These are phyloP conservation scores for Silybum marianum DNA, from an alignment of 129 eudicot genomes.

Conservation along the genomic window DNA sequence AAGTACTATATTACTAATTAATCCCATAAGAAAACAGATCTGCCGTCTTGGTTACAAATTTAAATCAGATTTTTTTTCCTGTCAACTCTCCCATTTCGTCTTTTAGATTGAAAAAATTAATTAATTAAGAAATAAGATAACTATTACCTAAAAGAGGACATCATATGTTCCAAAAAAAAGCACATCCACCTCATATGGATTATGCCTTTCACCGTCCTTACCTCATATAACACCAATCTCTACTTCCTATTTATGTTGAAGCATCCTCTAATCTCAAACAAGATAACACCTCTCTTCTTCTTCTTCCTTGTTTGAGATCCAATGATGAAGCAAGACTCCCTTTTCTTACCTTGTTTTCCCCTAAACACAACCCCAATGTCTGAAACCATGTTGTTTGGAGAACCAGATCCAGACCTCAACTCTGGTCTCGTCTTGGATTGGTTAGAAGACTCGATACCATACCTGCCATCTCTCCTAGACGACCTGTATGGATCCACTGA, in stretches of 20 bases:
- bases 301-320: not conserved
- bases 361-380: slow-evolving; percentile 20
- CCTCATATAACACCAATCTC: slow-evolving; percentile 26
- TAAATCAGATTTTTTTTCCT: not conserved
- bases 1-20: slow-evolving; percentile 8
- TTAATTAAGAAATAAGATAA: slow-evolving; percentile 16
- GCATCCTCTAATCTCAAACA: slow-evolving; percentile 16
- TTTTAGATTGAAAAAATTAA: not conserved
- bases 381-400: slow-evolving; percentile 48
- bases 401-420: slow-evolving; percentile 52
- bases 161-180: slow-evolving; percentile 71
- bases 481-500: slow-evolving; percentile 52
- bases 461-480: slow-evolving; percentile 57
- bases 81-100: slow-evolving; percentile 21
- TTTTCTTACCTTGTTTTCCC: slow-evolving; percentile 22
- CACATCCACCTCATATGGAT: slow-evolving; percentile 43
- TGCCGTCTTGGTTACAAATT: slow-evolving; percentile 35
- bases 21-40: slow-evolving; percentile 28
- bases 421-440: slow-evolving; percentile 58
- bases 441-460: slow-evolving; percentile 58
- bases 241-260: slow-evolving; percentile 25
- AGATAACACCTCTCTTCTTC: not conserved
- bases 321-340: slow-evolving; percentile 44
- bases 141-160: slow-evolving; percentile 35
- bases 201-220: slow-evolving; percentile 28